Conservation (phyloP, 192 early-diverging fungal species). For the Kickxella alabastrina region DNA sequence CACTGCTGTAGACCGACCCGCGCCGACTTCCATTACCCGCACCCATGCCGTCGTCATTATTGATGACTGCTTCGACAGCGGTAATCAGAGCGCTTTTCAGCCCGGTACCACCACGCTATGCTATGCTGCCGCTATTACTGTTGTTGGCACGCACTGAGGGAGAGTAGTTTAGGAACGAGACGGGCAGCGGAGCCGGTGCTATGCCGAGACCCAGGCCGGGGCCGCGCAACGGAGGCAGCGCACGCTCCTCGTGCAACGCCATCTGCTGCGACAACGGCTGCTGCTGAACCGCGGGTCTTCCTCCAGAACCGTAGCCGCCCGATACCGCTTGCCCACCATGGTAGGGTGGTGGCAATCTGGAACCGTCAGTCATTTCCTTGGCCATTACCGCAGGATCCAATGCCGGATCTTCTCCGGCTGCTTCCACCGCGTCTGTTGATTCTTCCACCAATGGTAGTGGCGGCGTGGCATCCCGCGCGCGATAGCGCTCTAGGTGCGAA, state of each 20-base stretch:
- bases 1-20: conserved; percentile 9
- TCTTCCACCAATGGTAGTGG: conserved; percentile 6
- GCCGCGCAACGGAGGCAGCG: not conserved
- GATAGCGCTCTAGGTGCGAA: conserved; percentile 50
- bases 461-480: conserved; percentile 35
- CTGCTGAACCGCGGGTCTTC: too few relatives aligned
- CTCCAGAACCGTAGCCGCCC: too few relatives aligned
- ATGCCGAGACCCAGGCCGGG: not conserved
- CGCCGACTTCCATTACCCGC: conserved; percentile 11
- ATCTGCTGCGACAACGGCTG: conserved; percentile 16
- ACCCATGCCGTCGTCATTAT: too few relatives aligned
- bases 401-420: not conserved
- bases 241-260: conserved; percentile 25
- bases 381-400: too few relatives aligned
- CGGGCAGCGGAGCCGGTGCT: conserved; percentile 10
- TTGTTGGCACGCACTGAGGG: conserved; percentile 7
- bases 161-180: conserved; percentile 23
- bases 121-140: not conserved
- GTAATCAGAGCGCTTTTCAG: too few relatives aligned
- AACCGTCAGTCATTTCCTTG: too few relatives aligned
- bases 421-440: too few relatives aligned
- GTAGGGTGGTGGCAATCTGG: too few relatives aligned
- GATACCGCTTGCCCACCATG: too few relatives aligned
- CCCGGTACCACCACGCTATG: too few relatives aligned
- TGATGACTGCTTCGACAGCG: too few relatives aligned